Conservation (phyloP, 2,329 filamentous ascomycete species). For the Trichoderma aggressivum region DNA sequence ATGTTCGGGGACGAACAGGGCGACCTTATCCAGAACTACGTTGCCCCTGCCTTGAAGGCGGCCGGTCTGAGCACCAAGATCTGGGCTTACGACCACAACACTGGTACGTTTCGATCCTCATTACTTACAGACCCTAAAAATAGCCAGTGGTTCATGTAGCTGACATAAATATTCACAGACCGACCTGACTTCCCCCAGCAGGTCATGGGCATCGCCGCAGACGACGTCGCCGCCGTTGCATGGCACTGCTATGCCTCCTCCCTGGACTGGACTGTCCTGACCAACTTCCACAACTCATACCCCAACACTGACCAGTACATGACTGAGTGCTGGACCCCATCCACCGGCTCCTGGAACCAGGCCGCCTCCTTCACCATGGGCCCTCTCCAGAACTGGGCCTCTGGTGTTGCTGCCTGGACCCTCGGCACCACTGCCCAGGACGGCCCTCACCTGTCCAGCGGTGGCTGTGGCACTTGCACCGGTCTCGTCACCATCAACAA, state of each 20-base stretch:
- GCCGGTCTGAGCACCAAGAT: constrained; percentile 18
- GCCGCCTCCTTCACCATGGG: constrained; percentile 45
- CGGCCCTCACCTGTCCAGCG: constrained; percentile 39
- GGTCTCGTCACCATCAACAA: constrained; percentile 56
- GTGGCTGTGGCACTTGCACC: constrained; percentile 39
- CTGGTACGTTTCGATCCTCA: constrained; percentile 24
- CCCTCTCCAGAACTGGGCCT: constrained; percentile 47
- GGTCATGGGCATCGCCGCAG: constrained; percentile 33
- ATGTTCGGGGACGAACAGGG: constrained; percentile 19
- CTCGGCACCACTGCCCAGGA: constrained; percentile 40
- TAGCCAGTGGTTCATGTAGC: not conserved
- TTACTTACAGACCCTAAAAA: not conserved
- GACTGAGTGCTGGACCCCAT: constrained; percentile 45
- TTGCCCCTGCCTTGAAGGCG: constrained; percentile 18
- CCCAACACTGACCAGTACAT: constrained; percentile 42
- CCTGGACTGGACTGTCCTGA: constrained; percentile 37
- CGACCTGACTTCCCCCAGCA: constrained; percentile 35
- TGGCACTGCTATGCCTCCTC: constrained; percentile 40
- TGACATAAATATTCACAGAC: constrained; percentile 23
- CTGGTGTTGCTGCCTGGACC: constrained; percentile 43
- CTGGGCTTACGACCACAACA: constrained; percentile 29
- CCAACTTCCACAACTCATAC: constrained; percentile 37
- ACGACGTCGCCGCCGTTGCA: constrained; percentile 34
- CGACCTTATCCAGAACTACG: constrained; percentile 19
- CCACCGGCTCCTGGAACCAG: constrained; percentile 35